phyloP scores from a whole-genome alignment of 169 alveolate species.

The Eimeria tenella region DNA sequence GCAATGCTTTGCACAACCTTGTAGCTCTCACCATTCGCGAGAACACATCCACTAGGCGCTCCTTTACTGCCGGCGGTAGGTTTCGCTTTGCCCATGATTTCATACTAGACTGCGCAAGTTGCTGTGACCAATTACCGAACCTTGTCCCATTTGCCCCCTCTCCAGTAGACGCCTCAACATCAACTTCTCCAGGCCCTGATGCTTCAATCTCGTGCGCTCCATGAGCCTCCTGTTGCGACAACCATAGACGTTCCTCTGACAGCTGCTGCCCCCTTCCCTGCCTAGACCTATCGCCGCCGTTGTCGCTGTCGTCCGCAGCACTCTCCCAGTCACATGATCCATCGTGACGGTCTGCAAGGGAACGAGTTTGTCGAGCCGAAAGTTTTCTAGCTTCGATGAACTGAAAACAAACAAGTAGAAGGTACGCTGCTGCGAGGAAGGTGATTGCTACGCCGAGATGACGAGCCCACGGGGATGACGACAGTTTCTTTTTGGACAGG shows the following conservation, averaged over 20 bases:
- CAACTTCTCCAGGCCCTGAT: not conserved
- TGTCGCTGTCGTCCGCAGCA: not conserved
- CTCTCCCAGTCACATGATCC: not conserved
- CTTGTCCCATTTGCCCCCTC: no score
- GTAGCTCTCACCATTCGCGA: not conserved
- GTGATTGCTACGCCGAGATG: not conserved
- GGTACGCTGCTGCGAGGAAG: not conserved
- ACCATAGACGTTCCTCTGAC: not conserved
- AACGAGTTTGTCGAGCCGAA: not conserved
- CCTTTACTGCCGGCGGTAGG: not conserved
- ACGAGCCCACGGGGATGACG: no score
- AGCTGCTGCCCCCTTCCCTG: not conserved
- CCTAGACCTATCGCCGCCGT: not conserved
- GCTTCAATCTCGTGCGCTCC: not conserved
- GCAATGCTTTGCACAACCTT: not conserved
- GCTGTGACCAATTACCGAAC: not conserved
- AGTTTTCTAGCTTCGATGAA: not conserved
- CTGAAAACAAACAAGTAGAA: not conserved
- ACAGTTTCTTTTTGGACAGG: no score
- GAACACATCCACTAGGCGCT: not conserved
- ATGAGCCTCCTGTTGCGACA: not conserved
- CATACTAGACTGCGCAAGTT: not conserved
- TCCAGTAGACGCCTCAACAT: not conserved
- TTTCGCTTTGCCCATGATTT: not conserved
- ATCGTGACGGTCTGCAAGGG: not conserved